phyloP scores from a whole-genome alignment of 1,284 basidiomycete species.

The Takashimella koratensis region DNA sequence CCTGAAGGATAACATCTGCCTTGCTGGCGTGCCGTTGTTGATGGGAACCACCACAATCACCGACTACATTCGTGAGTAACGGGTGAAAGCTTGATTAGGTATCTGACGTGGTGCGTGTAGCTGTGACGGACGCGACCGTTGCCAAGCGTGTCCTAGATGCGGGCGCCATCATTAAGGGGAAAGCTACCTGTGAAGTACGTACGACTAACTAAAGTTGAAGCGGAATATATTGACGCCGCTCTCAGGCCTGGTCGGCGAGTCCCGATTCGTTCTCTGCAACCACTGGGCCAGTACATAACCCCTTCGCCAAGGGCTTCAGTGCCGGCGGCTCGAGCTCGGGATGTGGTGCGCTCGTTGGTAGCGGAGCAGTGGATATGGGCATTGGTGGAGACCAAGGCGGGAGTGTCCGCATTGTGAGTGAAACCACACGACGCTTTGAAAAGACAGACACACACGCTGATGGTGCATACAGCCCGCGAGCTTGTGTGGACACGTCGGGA shows the following conservation, averaged over 20 bases:
- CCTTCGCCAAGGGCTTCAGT: conserved; percentile 49
- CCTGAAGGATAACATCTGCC: conserved; percentile 23
- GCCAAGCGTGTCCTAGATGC: conserved; percentile 50
- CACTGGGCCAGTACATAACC: conserved; percentile 45
- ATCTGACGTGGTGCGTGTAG: too few species aligned
- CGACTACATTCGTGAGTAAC: background rate
- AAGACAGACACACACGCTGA: too few species aligned
- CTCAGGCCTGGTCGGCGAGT: background rate
- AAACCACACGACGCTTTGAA: too few species aligned
- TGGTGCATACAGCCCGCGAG: conserved; percentile 50
- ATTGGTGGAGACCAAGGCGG: conserved; percentile 55
- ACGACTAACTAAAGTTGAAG: too few species aligned
- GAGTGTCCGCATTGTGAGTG: conserved; percentile 48
- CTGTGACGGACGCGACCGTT: conserved; percentile 44
- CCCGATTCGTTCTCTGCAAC: conserved; percentile 37
- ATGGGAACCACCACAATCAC: conserved; percentile 12
- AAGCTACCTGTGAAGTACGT: conserved; percentile 47
- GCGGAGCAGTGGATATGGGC: conserved; percentile 49
- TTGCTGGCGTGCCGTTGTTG: conserved; percentile 16
- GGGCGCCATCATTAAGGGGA: conserved; percentile 48
- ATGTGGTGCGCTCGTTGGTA: conserved; percentile 49
- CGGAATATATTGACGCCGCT: too few species aligned
- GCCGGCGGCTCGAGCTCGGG: conserved; percentile 51
- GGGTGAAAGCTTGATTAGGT: too few species aligned
- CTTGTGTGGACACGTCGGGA: conserved; percentile 51